Evolutionary conservation across 2,329 filamentous ascomycete genomes (phyloP), one percentile per base, ranked within the genome.

Genomic region (Alternaria hordeiaustralica): DNA sequence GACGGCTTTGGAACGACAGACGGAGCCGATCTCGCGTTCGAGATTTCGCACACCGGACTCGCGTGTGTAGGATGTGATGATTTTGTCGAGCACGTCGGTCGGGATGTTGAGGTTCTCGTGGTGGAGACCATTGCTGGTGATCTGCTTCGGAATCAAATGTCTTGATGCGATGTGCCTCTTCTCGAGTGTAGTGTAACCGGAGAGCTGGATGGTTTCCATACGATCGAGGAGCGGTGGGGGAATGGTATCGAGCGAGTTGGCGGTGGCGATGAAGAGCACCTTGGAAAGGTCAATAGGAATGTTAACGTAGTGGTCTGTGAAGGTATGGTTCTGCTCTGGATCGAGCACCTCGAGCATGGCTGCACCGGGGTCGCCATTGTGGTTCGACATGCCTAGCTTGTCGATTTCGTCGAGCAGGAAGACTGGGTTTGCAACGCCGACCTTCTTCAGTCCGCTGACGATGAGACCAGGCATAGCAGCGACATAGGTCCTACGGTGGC

Each of bases 281-380:
- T 97, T 97, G 82, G 93, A 97, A 20, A 99, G 86, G 77, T 99
- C 96, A 69, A 98, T 93, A 0, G 96, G 95, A 66, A 97, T 94
- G 74, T 94, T 94, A 78, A 99, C 89, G 79, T 98, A 99, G 82
- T 99, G 96, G 77, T 99, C 96, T 28, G 90, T 92, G 82, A 99
- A 99, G 10, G 89, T 91, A 80, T 96, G 88, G 77, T 99, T 99
- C 82, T 99, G 96, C 80, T 99, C 96, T 0, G 96, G 96, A 75
- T 99, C 96, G 49, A 99, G 86, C 11, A 99, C 96, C 80, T 99
- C 96, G 13, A 99, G 89, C 95, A 99, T 97, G 9, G 96, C 96
- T 21, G 96, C 96, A 20, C 93, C 96, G 4, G 96, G 96, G 75
- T 99, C 96, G 44, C 96, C 96, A 71, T 99, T 94, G 79, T 96